Evolutionary conservation across 2,329 filamentous ascomycete species (phyloP), one percentile per base, ranked within the genome.

Genomic region (Diaporthe vexans): DNA sequence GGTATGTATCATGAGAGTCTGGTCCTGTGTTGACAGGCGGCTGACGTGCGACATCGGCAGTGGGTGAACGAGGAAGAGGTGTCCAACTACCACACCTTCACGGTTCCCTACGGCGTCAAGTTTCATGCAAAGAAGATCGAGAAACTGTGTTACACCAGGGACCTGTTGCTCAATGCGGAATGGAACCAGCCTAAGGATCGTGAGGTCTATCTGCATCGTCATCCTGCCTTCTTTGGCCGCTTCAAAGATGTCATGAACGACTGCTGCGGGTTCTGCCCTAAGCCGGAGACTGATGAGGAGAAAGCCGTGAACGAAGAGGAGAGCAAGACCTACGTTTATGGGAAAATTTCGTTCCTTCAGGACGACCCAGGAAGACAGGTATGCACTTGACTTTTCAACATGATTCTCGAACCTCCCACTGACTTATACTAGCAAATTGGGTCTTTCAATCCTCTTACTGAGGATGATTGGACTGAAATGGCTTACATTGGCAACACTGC

Each of bases 391-490:
- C 0, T 4, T 10, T 57, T 13, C 4, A 21, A 19, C 21, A 2
- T 15, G 5, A n/a, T 2, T 3, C 17, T 13, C 4, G 71, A 37
- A 43, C 13, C 6, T 5, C 2, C 24, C 15, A 21, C 61, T 73
- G 5, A 73, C 54, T 48, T 19, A 6, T 13, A 58, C 24, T 74
- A 80, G 80, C 85, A 89, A 81, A 91, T 91, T 67, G 89, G 89
- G 35, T 90, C 88, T 13, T 97, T 97, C 84, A 93, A 97, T 78
- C 95, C 94, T 0, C 87, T 96, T 51, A 95, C 93, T 0, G 91
- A 94, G 56, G 88, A 94, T 68, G 94, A 97, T 79, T 97, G 94
- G 94, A 97, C 94, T 0, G 94, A 95, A 77, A 97, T 97, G 94
- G 94, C 94, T 0, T 97, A 97, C 77, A 88, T 97, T 48, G 94